Evolutionary conservation across 345 rosid species (phyloP), one percentile per base, ranked within the genome.

Genomic region (Kernera saxatilis): DNA sequence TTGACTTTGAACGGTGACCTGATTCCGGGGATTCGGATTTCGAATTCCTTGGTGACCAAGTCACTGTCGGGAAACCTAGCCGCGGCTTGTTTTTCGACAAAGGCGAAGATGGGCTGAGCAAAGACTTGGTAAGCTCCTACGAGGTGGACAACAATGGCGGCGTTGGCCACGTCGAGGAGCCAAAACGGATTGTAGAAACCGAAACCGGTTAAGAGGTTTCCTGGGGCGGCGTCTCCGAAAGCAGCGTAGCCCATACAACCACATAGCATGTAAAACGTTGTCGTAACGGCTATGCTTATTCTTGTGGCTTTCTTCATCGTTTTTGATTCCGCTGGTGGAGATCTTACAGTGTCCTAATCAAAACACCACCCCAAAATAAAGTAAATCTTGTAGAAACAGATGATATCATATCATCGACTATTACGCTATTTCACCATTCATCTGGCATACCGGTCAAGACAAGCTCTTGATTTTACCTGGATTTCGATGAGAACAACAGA

Each of bases 121-220:
- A 62, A 88, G 59, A 88, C 91, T 72, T 88, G 94, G 84, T 86
- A 88, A 3, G 94, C 94, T 3, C 91, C 91, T 1, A 88, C 77
- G 25, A 88, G 89, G 72, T 88, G 94, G 52, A 88, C 50, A 9
- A 86, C 89, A 6, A 88, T 83, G 23, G 94, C 91, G 1, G 79
- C 83, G 21, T 88, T 86, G 35, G 88, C 94, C 2, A 88, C 82
- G 76, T 88, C 91, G 1, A 88, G 79, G 5, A 88, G 85, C 94
- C 91, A 88, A 70, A 70, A 86, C 11, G 94, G 94, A 58, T 88
- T 81, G 49, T 83, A 88, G 80, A 86, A 88, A 22, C 91, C 94
- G 26, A 86, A 88, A 3, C 91, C 94, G 6, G 94, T 86, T 15
- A 88, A 84, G 57, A 86, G 94, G 62, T 88, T 88, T 54, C 91